phyloP scores from a whole-genome alignment of 2,329 filamentous ascomycete species.

The Didymella keratinophila region DNA sequence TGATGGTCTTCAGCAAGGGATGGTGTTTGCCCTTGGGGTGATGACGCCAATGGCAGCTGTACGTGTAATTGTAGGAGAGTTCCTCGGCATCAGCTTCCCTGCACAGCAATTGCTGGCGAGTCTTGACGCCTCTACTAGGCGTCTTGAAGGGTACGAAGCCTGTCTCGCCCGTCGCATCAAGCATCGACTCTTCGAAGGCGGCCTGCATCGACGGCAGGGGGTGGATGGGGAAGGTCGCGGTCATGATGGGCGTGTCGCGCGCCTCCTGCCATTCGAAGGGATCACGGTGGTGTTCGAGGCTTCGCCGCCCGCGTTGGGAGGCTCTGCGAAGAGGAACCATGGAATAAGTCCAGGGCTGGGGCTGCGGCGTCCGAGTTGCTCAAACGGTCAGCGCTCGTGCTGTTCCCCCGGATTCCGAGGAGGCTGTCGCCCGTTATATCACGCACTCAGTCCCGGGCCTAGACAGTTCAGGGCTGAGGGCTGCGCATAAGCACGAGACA shows the following conservation, averaged over 20 bases:
- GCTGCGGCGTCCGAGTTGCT: conserved; percentile 16
- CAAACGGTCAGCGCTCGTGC: conserved; percentile 13
- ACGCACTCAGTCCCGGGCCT: conserved; percentile 34
- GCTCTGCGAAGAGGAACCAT: conserved; percentile 37
- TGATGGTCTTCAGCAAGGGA: conserved; percentile 86
- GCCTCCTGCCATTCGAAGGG: conserved; percentile 45
- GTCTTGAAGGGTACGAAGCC: conserved; percentile 49
- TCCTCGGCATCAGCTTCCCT: conserved; percentile 68
- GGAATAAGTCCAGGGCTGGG: conserved; percentile 8
- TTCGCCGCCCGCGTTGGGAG: conserved; percentile 33
- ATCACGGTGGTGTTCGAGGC: conserved; percentile 29
- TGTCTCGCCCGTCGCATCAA: conserved; percentile 66
- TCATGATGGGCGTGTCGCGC: conserved; percentile 47
- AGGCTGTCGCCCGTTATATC: conserved; percentile 32
- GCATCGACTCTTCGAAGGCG: conserved; percentile 82
- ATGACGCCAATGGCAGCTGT: conserved; percentile 78
- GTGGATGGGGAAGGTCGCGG: conserved; percentile 62
- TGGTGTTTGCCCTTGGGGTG: conserved; percentile 80
- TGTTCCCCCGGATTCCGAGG: conserved; percentile 25
- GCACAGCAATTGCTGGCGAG: conserved; percentile 57
- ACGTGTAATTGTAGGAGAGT: conserved; percentile 75
- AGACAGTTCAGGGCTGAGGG: conserved; percentile 28
- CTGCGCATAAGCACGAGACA: conserved; percentile 40
- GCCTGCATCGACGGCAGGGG: conserved; percentile 79
- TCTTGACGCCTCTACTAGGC: conserved; percentile 50